Percentiles rank a stretch among this genome's conserved stretches.
phyloP scores from a whole-genome alignment of 2,329 filamentous ascomycete genomes.

The Lachnellula cervina region DNA sequence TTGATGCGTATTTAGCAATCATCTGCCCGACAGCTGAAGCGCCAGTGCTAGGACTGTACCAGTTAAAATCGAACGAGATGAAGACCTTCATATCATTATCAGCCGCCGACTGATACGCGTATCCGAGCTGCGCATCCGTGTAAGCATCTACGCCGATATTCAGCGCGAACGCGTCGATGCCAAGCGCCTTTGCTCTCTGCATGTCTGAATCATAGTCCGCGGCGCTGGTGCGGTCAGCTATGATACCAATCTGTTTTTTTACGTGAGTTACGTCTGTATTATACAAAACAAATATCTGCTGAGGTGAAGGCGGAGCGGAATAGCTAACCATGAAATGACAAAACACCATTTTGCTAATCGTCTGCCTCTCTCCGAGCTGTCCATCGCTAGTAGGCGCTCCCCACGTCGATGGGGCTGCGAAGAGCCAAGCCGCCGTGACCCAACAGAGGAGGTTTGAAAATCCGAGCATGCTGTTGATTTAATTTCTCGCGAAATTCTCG shows the following conservation, averaged over 20 bases:
- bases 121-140: conserved; percentile 24
- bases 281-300: background rate
- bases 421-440: background rate
- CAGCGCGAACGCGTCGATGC: conserved; percentile 34
- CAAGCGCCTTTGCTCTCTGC: conserved; percentile 25
- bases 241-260: conserved; percentile 18
- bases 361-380: conserved; percentile 1
- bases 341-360: conserved; percentile 14
- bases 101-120: conserved; percentile 28
- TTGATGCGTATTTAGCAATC: conserved; percentile 27
- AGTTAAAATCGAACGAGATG: conserved; percentile 32
- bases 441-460: background rate
- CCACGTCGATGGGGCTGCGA: background rate
- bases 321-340: conserved; percentile 19
- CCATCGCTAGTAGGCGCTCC: background rate
- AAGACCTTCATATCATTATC: conserved; percentile 30
- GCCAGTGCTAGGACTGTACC: conserved; percentile 10
- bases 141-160: conserved; percentile 32
- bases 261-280: background rate
- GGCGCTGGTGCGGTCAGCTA: conserved; percentile 15
- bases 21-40: conserved; percentile 22
- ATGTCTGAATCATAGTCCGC: conserved; percentile 19
- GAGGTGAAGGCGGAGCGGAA: no score
- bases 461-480: background rate
- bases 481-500: background rate